Conservation (phyloP, 2,329 filamentous ascomycete genomes). For the Fusarium nisikadoi region DNA sequence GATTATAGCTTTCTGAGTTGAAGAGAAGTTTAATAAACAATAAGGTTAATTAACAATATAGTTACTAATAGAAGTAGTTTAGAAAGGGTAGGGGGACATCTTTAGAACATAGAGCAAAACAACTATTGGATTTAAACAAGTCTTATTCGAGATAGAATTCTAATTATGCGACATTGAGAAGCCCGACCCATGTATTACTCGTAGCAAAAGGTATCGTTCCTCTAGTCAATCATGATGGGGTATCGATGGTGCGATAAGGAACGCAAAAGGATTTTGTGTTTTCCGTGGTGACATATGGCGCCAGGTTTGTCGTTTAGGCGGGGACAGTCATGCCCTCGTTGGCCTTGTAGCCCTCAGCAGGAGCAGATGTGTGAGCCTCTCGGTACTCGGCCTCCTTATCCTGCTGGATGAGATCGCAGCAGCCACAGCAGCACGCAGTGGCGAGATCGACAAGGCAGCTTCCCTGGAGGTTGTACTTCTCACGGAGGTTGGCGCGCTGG, state of each 20-base stretch:
- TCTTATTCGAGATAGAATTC: not conserved
- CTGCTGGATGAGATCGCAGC: constrained; percentile 58
- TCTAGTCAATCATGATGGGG: constrained; percentile 17
- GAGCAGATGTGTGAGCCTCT: constrained; percentile 39
- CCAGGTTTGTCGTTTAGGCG: not conserved
- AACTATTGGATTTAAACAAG: not conserved
- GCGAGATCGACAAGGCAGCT: constrained; percentile 56
- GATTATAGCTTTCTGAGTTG: too few species aligned
- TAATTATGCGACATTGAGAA: not conserved
- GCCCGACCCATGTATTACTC: not conserved
- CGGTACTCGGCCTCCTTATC: constrained; percentile 59
- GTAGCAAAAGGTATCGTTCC: not conserved
- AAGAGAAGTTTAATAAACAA: too few species aligned
- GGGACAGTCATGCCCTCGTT: constrained; percentile 39
- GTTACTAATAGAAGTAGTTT: too few species aligned
- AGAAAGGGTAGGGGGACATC: too few species aligned
- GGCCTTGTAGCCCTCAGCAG: constrained; percentile 36
- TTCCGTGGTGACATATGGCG: not conserved
- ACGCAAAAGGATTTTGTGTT: constrained; percentile 1
- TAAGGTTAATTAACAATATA: too few species aligned
- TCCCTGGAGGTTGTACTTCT: constrained; percentile 58
- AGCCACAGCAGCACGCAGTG: constrained; percentile 57
- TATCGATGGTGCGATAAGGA: constrained; percentile 31
- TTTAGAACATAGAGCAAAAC: not conserved
- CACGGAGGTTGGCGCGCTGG: constrained; percentile 58